Percentiles rank a stretch among this genome's conserved stretches.
These are phyloP conservation scores for Clonostachys byssicola DNA, from an alignment of 2,329 filamentous ascomycete genomes.

Conservation along the genomic window DNA sequence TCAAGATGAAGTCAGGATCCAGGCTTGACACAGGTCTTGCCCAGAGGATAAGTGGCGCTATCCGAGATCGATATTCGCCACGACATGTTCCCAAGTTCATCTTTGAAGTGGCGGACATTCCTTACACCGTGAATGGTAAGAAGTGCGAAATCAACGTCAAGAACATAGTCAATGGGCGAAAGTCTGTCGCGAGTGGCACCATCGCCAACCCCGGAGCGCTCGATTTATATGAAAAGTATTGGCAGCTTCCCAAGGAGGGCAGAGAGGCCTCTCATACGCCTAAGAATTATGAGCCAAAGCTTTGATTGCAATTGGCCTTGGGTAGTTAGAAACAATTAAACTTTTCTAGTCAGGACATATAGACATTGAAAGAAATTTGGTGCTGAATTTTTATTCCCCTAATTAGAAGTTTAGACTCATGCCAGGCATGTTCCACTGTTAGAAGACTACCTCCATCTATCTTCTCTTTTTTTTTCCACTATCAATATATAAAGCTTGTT, in stretches of 20 bases:
- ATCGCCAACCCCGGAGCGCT: neutral
- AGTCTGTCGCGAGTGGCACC: slow-evolving; percentile 1
- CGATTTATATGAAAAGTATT: neutral
- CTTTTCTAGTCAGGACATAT: too few species aligned
- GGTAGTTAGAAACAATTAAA: too few species aligned
- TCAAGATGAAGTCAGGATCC: neutral
- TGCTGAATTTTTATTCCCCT: too few species aligned
- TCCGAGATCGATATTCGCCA: neutral
- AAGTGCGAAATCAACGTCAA: slow-evolving; percentile 8
- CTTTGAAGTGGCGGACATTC: slow-evolving; percentile 5
- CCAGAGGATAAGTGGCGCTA: neutral
- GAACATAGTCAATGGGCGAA: slow-evolving; percentile 3
- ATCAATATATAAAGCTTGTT: too few species aligned
- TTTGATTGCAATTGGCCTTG: too few species aligned
- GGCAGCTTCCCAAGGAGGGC: neutral
- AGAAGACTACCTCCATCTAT: too few species aligned
- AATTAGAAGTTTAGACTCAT: too few species aligned
- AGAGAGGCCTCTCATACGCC: too few species aligned
- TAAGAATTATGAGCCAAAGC: too few species aligned
- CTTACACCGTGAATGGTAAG: slow-evolving; percentile 6
- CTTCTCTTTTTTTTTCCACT: too few species aligned
- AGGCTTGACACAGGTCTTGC: neutral
- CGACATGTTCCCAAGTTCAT: neutral
- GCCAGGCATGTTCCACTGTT: too few species aligned
- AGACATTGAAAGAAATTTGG: too few species aligned